Conservation (phyloP, 345 rosid species). For the Cardiospermum halicacabum region DNA sequence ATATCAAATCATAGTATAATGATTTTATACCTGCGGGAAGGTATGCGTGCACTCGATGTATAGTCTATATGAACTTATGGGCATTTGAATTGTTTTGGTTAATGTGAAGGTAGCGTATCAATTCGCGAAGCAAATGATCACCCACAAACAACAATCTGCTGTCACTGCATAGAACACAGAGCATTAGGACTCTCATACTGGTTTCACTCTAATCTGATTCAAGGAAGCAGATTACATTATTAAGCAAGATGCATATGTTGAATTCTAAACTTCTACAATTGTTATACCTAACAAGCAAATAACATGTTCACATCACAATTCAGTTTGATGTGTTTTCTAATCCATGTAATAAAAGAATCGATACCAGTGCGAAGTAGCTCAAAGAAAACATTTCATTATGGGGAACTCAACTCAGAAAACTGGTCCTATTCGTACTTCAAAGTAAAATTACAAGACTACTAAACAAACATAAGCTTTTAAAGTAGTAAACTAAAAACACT, state of each 20-base stretch:
- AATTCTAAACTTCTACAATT: too few species aligned
- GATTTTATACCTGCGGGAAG: neutral
- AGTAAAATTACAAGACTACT: conserved; percentile 13
- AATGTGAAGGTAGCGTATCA: neutral
- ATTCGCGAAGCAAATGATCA: too few species aligned
- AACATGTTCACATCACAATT: too few species aligned
- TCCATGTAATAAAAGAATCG: neutral
- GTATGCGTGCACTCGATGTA: neutral
- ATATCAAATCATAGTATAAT: neutral
- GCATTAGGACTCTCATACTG: too few species aligned
- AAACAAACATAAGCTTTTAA: neutral
- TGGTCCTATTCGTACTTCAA: conserved; percentile 15
- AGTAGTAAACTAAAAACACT: neutral
- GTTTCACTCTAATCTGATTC: too few species aligned
- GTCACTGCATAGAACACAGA: neutral
- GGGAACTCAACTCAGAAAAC: conserved; percentile 3
- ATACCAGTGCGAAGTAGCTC: neutral
- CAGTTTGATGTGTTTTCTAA: neutral
- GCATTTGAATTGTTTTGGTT: neutral
- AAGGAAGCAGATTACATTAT: too few species aligned
- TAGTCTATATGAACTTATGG: neutral
- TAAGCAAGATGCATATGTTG: too few species aligned
- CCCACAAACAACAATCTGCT: neutral
- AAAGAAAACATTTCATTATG: conserved; percentile 7
- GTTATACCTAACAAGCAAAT: too few species aligned